Evolutionary conservation across 768 basidiomycete genomes (phyloP).

Genomic region (Paxillus ammoniavirescens): DNA sequence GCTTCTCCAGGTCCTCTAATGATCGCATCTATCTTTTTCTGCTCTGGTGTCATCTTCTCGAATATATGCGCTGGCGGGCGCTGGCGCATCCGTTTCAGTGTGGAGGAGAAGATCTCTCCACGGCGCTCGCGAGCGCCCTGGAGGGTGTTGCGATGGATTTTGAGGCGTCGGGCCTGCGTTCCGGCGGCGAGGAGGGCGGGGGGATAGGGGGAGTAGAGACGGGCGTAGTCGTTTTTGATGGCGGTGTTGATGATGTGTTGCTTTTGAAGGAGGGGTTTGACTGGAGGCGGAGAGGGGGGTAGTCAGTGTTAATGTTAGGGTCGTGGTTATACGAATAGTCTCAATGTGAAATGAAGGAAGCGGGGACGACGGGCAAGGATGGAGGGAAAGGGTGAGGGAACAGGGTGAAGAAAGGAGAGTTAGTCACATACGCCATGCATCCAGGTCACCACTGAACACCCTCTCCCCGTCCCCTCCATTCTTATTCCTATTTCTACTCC

Average conservation of each 20-base stretch:
- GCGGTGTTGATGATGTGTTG: conserved; percentile 31
- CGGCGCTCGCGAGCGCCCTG: conserved; percentile 58
- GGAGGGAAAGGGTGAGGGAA: too few species aligned
- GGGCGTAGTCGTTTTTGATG: conserved; percentile 40
- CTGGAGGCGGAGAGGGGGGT: conserved; percentile 24
- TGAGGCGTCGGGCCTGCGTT: conserved; percentile 56
- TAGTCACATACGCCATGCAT: conserved; percentile 20
- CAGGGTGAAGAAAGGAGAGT: too few species aligned
- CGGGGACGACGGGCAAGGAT: neutral
- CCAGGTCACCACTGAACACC: conserved; percentile 26
- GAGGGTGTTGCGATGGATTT: conserved; percentile 62
- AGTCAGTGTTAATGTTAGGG: neutral
- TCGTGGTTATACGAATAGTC: neutral
- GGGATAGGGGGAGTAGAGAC: conserved; percentile 43
- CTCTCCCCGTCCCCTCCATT: conserved; percentile 24
- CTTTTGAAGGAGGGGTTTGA: conserved; percentile 34
- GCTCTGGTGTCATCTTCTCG: conserved; percentile 46
- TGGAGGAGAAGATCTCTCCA: conserved; percentile 57
- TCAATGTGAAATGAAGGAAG: neutral
- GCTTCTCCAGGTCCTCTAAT: conserved; percentile 55
- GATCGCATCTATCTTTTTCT: conserved; percentile 49
- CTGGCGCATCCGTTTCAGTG: conserved; percentile 45
- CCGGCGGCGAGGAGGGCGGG: conserved; percentile 48
- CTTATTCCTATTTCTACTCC: neutral
- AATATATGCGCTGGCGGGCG: conserved; percentile 67